phyloP scores from a whole-genome alignment of 768 basidiomycete genomes.

The Auriculariales sp. region DNA sequence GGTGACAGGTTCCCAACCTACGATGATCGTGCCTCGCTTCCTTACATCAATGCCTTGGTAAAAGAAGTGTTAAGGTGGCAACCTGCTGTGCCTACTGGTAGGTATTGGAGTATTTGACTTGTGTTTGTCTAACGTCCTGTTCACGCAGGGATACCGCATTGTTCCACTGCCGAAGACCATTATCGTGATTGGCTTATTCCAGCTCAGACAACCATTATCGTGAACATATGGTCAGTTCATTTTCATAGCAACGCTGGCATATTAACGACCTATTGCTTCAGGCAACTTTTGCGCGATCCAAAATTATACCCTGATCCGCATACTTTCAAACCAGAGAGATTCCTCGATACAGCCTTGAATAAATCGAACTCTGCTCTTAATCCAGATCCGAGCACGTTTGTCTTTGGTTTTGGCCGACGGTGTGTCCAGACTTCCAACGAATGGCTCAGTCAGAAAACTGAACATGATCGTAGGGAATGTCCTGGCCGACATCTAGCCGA shows the following conservation, averaged over 20 bases:
- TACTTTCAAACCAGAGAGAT: conserved; percentile 10
- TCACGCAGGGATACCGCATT: neutral
- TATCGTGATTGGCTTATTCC: conserved; percentile 3
- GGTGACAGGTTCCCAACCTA: conserved; percentile 19
- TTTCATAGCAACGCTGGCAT: too few relatives aligned
- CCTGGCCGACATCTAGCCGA: neutral
- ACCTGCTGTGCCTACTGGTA: conserved; percentile 1
- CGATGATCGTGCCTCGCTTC: conserved; percentile 23
- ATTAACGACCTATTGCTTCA: neutral
- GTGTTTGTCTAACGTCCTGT: neutral
- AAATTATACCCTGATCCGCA: conserved; percentile 10
- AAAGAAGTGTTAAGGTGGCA: conserved; percentile 23
- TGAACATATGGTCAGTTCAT: conserved; percentile 4
- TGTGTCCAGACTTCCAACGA: neutral
- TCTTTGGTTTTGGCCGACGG: too few relatives aligned
- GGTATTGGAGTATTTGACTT: neutral
- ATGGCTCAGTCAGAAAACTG: neutral
- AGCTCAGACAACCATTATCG: conserved; percentile 3
- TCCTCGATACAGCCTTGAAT: too few relatives aligned
- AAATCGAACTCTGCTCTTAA: too few relatives aligned
- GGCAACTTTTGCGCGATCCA: conserved; percentile 10
- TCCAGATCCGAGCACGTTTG: too few relatives aligned
- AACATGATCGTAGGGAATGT: neutral
- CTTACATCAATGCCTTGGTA: conserved; percentile 42
- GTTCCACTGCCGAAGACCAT: neutral